Evolutionary conservation across 2,329 filamentous ascomycete species (phyloP), one percentile per base, ranked within the genome.

Genomic region (Hypoxylon sp.): DNA sequence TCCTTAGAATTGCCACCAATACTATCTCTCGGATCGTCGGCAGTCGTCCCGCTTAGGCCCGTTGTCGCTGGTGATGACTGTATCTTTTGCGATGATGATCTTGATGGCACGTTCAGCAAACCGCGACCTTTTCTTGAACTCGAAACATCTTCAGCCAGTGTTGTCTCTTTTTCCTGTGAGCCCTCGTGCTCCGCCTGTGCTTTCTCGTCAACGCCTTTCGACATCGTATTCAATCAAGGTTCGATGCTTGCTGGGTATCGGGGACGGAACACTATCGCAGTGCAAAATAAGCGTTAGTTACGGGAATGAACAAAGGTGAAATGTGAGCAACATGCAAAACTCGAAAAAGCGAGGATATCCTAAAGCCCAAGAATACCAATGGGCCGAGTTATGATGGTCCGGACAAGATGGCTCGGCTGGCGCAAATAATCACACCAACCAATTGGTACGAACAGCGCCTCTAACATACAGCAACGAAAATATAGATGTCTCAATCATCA

Each of bases 1-100:
- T 87, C 88, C 79, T 88, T 91, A 52, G 90, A 92, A 72, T 85
- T 84, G 65, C 86, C 85, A 72, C 87, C 86, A 73, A 89, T 87
- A 76, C 87, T 91, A 74, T 88, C 89, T 77, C 85, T 82, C 61
- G 85, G 82, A 72, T 90, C 87, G 78, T 82, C 85, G 61, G 84
- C 85, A 57, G 87, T 89, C 50, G 82, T 85, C 74, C 87, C 88
- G 78, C 86, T 89, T 68, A 90, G 79, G 53, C 85, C 87, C 45
- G 87, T 88, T 48, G 86, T 82, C 61, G 87, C 87, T 60, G 87
- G 84, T 48, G 87, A 89, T 67, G 86, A 82, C 76, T 90, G 86
- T 75, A 86, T 83, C 77, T 85, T 86, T 70, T 86, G 87, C 34
- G 87, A 90, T 46, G 88, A 90, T 50, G 88, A 88, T 79, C 87